phyloP scores from a whole-genome alignment of 495 filamentous ascomycete species.

The Astrothelium subdiscretum region DNA sequence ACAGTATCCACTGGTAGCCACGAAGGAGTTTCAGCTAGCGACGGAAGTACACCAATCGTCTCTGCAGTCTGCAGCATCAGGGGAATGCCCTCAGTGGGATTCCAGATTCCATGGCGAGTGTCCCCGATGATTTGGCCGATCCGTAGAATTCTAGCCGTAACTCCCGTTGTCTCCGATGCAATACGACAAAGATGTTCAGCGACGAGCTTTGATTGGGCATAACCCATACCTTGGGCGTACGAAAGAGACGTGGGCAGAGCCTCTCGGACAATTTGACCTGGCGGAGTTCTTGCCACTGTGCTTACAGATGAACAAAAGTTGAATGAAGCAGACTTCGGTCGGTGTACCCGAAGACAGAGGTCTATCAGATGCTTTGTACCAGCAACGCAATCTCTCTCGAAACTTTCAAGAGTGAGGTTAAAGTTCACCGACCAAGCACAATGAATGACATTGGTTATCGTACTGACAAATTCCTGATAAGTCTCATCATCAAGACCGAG shows the following conservation, averaged over 20 bases:
- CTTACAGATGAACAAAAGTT: constrained; percentile 28
- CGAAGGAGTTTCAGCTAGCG: constrained; percentile 28
- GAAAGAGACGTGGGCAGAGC: constrained; percentile 28
- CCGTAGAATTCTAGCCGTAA: constrained; percentile 37
- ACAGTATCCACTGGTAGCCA: constrained; percentile 50
- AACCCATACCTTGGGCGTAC: constrained; percentile 39
- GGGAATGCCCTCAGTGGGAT: constrained; percentile 45
- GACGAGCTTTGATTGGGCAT: constrained; percentile 47
- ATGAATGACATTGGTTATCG: constrained; percentile 25
- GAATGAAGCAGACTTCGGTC: constrained; percentile 28
- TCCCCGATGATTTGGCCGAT: constrained; percentile 51
- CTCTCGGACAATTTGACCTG: constrained; percentile 28
- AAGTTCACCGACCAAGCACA: constrained; percentile 50
- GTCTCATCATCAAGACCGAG: constrained; percentile 7
- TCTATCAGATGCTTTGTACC: constrained; percentile 43
- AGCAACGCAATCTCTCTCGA: constrained; percentile 36
- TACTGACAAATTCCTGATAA: constrained; percentile 3
- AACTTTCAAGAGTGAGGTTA: constrained; percentile 33
- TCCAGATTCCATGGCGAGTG: constrained; percentile 42
- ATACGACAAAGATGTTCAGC: constrained; percentile 32
- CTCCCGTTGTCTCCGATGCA: constrained; percentile 20
- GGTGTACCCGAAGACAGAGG: constrained; percentile 37
- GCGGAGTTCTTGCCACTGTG: constrained; percentile 14
- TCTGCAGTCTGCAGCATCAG: constrained; percentile 43
- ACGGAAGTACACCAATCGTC: constrained; percentile 38